A percentile compares a stretch with the other conserved stretches of the same genome.
phyloP scores from a whole-genome alignment of 139 green algal species.

The Yamagishiella unicocca region DNA sequence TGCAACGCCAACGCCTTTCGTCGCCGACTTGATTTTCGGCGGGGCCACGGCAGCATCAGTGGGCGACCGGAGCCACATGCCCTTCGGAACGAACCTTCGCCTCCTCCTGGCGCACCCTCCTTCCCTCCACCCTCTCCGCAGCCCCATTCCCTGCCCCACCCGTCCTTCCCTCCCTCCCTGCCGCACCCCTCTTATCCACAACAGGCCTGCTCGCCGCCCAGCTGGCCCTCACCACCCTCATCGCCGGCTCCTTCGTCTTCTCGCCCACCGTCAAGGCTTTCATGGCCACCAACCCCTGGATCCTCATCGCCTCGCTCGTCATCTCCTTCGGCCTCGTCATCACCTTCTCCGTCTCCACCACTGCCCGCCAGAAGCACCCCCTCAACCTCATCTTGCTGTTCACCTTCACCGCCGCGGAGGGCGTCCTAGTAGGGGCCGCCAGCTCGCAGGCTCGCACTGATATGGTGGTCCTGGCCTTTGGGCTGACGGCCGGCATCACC shows the following conservation, averaged over 20 bases:
- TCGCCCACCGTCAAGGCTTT: constrained; percentile 40
- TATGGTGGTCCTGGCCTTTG: constrained; percentile 44
- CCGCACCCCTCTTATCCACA: not conserved
- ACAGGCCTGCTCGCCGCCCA: constrained; percentile 57
- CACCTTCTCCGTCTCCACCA: constrained; percentile 43
- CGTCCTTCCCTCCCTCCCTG: not conserved
- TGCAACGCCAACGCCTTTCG: no score
- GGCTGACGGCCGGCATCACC: constrained; percentile 46
- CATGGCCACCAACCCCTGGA: constrained; percentile 56
- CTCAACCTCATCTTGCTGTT: constrained; percentile 67
- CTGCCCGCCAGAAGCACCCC: constrained; percentile 54
- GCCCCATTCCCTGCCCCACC: not conserved
- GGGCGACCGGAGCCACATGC: no score
- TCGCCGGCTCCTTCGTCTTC: constrained; percentile 39
- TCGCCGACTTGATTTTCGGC: no score
- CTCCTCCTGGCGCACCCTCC: not conserved
- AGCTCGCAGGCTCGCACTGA: constrained; percentile 28
- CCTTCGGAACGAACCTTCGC: not conserved
- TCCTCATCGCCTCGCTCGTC: constrained; percentile 23
- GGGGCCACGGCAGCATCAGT: no score
- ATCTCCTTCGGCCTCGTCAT: constrained; percentile 54
- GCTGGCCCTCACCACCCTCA: constrained; percentile 57
- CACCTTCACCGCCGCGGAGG: constrained; percentile 60
- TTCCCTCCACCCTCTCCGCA: not conserved
- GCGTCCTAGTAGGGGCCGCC: constrained; percentile 54